Percentiles rank a stretch among this genome's conserved stretches.
Conservation (phyloP, 257 asterid species). For the Solanum commersonii region DNA sequence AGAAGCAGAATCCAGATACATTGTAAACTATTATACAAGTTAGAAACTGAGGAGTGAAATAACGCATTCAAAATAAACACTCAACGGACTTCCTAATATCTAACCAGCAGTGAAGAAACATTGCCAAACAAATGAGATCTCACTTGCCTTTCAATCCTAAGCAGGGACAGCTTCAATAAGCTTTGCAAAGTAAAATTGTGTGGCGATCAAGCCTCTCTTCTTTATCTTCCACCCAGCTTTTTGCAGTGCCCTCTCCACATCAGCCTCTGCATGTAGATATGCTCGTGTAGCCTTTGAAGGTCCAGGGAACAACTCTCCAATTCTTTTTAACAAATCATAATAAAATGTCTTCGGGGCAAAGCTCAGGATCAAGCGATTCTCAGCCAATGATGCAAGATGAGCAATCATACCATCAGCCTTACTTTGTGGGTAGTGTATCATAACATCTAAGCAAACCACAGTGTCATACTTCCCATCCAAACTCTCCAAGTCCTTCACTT, state of each 20-base stretch:
- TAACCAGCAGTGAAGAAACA: slow-evolving; percentile 1
- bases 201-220: slow-evolving; percentile 65
- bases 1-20: neutral
- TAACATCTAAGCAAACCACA: slow-evolving; percentile 80
- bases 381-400: slow-evolving; percentile 85
- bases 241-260: slow-evolving; percentile 68
- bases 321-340: slow-evolving; percentile 69
- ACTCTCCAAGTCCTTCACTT: slow-evolving; percentile 85
- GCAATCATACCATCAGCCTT: slow-evolving; percentile 95
- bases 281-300: slow-evolving; percentile 97
- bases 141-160: slow-evolving; percentile 38
- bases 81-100: neutral
- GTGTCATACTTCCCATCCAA: slow-evolving; percentile 76
- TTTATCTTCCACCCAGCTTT: slow-evolving; percentile 83
- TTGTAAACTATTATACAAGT: slow-evolving; percentile 4
- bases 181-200: slow-evolving; percentile 80
- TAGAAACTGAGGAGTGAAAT: neutral
- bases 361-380: slow-evolving; percentile 74
- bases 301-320: slow-evolving; percentile 94
- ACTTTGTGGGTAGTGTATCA: slow-evolving; percentile 91
- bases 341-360: slow-evolving; percentile 89
- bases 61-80: neutral
- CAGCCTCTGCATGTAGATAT: slow-evolving; percentile 83
- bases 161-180: slow-evolving; percentile 85
- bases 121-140: slow-evolving; percentile 14